phyloP scores from a whole-genome alignment of 1,139 yeast genomes.

The Tardiomyces blankii region DNA sequence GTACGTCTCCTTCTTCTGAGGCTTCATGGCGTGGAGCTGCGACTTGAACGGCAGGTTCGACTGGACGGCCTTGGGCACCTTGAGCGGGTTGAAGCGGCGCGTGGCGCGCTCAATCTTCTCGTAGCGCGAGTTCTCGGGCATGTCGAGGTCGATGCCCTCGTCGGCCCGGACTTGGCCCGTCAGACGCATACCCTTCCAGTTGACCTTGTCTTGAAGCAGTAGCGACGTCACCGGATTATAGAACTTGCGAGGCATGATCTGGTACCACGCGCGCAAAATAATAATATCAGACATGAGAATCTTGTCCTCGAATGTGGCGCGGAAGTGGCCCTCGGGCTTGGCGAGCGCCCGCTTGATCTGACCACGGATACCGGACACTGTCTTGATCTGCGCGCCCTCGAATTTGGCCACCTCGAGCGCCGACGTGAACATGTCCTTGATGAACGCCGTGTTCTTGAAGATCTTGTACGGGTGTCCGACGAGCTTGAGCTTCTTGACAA shows the following conservation, averaged over 20 bases:
- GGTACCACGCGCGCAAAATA: constrained; percentile 93
- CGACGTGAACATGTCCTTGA: constrained; percentile 91
- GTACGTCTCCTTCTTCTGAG: constrained; percentile 75
- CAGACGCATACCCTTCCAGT: constrained; percentile 94
- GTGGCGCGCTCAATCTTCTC: constrained; percentile 78
- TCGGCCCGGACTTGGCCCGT: constrained; percentile 91
- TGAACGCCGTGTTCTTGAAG: constrained; percentile 91
- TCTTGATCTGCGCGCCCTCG: constrained; percentile 94
- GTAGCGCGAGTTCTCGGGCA: constrained; percentile 49
- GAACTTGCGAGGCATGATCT: constrained; percentile 78
- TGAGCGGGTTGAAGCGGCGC: constrained; percentile 76
- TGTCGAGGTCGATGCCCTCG: constrained; percentile 52
- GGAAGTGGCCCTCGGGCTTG: constrained; percentile 91
- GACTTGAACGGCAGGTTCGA: constrained; percentile 81
- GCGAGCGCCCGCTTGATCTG: constrained; percentile 92
- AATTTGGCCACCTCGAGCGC: constrained; percentile 93
- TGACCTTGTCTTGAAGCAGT: constrained; percentile 58
- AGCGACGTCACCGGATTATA: constrained; percentile 95
- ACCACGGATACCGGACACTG: constrained; percentile 96
- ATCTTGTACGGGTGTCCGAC: constrained; percentile 93
- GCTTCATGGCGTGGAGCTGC: constrained; percentile 79
- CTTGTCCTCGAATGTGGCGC: constrained; percentile 98
- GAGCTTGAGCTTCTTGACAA: constrained; percentile 88
- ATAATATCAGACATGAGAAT: constrained; percentile 81
- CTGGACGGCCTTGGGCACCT: constrained; percentile 72